Evolutionary conservation across 2,329 filamentous ascomycete genomes (phyloP).

Genomic region (Bipolaris cookei): DNA sequence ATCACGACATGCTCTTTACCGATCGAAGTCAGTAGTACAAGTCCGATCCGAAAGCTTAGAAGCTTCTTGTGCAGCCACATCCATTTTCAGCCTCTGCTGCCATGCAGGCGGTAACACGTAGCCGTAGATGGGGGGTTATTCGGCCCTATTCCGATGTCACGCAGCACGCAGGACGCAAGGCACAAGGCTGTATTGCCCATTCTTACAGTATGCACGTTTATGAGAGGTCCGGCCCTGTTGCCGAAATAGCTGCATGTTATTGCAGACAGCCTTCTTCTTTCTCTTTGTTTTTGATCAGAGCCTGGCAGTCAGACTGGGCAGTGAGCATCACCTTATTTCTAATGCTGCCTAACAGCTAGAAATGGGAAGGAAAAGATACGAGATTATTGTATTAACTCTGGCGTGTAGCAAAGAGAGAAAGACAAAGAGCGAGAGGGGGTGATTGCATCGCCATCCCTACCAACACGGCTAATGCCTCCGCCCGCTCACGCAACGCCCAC

Average conservation of each 20-base stretch:
- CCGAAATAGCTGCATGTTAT: constrained; percentile 5
- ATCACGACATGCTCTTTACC: constrained; percentile 17
- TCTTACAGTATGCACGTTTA: constrained; percentile 2
- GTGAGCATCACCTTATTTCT: background rate
- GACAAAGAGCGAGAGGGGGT: background rate
- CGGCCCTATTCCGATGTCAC: constrained; percentile 17
- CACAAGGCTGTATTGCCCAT: constrained; percentile 9
- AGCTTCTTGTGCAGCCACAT: constrained; percentile 4
- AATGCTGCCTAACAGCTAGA: background rate
- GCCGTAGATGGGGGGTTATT: constrained; percentile 7
- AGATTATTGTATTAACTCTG: background rate
- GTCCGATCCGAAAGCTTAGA: constrained; percentile 21
- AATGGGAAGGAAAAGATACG: background rate
- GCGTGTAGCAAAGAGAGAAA: background rate
- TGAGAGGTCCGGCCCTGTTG: constrained; percentile 2
- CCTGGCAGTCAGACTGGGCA: background rate
- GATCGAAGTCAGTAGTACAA: constrained; percentile 26
- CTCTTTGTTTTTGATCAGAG: background rate
- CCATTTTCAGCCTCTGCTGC: constrained; percentile 15
- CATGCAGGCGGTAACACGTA: constrained; percentile 11
- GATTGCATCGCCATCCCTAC: background rate
- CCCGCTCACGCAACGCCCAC: background rate
- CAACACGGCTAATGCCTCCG: constrained; percentile 7
- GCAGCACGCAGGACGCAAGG: constrained; percentile 18
- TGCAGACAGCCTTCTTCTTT: background rate